Evolutionary conservation across 208 protist species (phyloP).

Genomic region (Cochliopodium minus): DNA sequence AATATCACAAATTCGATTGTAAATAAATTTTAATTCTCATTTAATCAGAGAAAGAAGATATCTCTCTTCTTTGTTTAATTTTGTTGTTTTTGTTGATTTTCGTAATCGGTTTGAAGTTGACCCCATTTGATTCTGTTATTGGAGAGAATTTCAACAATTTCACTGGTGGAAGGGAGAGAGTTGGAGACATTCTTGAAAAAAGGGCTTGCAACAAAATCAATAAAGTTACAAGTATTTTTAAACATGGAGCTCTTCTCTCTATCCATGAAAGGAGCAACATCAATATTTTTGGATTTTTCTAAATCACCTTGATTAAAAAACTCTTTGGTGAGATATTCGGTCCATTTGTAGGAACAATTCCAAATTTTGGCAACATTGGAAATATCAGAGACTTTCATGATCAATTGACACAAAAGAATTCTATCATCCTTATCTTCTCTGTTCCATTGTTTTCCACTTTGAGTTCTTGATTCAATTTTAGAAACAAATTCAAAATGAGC

Average conservation of each 20-base stretch:
- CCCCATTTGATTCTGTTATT: too few relatives aligned
- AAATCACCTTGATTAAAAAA: conserved; percentile 18
- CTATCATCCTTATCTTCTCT: background rate
- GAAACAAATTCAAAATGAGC: conserved; percentile 13
- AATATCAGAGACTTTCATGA: conserved; percentile 19
- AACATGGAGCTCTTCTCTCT: background rate
- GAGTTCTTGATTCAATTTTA: conserved; percentile 5
- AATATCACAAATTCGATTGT: too few relatives aligned
- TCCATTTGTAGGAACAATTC: conserved; percentile 10
- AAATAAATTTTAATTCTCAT: too few relatives aligned
- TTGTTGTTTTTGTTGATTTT: too few relatives aligned
- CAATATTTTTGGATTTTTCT: conserved; percentile 7
- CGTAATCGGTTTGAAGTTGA: too few relatives aligned
- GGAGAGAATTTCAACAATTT: too few relatives aligned
- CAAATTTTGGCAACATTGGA: conserved; percentile 11
- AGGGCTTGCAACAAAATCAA: conserved; percentile 15
- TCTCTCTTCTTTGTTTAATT: too few relatives aligned
- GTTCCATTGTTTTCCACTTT: background rate
- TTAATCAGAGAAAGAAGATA: too few relatives aligned
- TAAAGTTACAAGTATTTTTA: conserved; percentile 5
- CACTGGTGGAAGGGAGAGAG: too few relatives aligned
- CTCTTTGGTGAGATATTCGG: conserved; percentile 8
- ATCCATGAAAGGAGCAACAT: conserved; percentile 15
- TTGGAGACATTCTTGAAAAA: too few relatives aligned
- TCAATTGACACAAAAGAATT: background rate